A percentile compares a stretch with the other conserved stretches of the same genome.
These are phyloP conservation scores for Myochromella boudieri DNA, from an alignment of 768 basidiomycete genomes.

Conservation along the genomic window DNA sequence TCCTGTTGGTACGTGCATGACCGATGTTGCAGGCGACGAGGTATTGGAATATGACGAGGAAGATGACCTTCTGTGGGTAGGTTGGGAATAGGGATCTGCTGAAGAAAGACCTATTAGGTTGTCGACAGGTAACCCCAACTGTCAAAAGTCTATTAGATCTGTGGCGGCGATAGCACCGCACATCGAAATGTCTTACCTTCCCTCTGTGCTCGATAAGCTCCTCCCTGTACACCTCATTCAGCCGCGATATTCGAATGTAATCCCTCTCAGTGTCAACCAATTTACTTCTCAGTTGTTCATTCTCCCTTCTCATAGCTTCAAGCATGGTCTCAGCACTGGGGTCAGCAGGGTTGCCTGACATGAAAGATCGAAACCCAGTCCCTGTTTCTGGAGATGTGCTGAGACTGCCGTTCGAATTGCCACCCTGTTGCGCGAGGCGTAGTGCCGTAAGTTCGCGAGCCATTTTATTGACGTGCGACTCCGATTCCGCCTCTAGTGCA, in stretches of 20 bases:
- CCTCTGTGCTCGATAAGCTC: conserved; percentile 78
- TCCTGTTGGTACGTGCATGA: conserved; percentile 33
- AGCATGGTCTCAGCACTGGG: conserved; percentile 61
- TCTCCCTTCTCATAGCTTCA: conserved; percentile 76
- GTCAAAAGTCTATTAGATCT: conserved; percentile 11
- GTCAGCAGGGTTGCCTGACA: conserved; percentile 28
- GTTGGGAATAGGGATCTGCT: conserved; percentile 68
- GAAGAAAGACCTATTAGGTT: conserved; percentile 72
- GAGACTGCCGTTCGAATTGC: conserved; percentile 22
- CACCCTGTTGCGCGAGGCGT: conserved; percentile 52
- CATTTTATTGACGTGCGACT: conserved; percentile 78
- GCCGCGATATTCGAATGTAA: conserved; percentile 67
- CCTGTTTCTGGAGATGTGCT: conserved; percentile 34
- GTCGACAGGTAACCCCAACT: conserved; percentile 80
- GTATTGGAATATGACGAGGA: conserved; percentile 32
- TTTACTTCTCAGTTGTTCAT: conserved; percentile 66
- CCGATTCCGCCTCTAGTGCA: conserved; percentile 80
- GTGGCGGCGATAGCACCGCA: conserved; percentile 4
- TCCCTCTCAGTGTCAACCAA: conserved; percentile 77
- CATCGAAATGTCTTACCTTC: conserved; percentile 51
- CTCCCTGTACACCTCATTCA: conserved; percentile 84
- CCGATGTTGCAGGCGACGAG: conserved; percentile 50
- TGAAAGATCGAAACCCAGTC: conserved; percentile 27
- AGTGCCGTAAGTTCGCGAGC: conserved; percentile 69
- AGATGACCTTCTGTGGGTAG: conserved; percentile 61